Base-by-base conservation (phyloP, 1,284 basidiomycete species). In the Sporisorium reilianum region DNA sequence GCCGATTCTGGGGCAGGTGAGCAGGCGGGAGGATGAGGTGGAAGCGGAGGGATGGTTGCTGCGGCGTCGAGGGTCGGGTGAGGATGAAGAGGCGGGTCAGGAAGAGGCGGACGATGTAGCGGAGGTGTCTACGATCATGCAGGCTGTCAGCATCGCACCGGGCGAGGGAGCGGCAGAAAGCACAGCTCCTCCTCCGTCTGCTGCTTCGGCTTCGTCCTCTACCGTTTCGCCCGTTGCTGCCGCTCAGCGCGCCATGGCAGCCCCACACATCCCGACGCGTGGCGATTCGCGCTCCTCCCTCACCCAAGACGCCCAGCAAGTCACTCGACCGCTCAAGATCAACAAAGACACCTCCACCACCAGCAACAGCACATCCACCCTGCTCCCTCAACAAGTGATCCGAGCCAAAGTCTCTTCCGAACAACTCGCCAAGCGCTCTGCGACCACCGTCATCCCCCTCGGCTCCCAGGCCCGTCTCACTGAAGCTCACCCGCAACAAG, bases 71-170 rank as follows among this genome's bases (percentile, higher is more conserved):
- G 45, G 34, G 5, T 66, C 59, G 10, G 50, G 53, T 14, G 67
- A 60, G 11, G 60, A 59, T 11, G 63, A 58, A 12, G 46, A 44
- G 30, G 51, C 50, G 28, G 55, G 10, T 28, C 55, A 42, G 20
- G 69, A 67, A 14, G 67, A 74, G 20, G 65, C 52, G 3, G 59
- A 75, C 11, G 72, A 75, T 20, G 72, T 64, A 28, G 72, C 72
- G 2, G 72, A 75, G 32, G 72, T 75, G 3, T 66, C 66, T 16
- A 55, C 58, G 28, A 68, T 74, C 41, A 74, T 69, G 71, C 71
- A 74, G 32, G 52, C 61, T 16, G 64, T 72, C 23, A 52, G 52
- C 44, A 65, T 63, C 38, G 26, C 52, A 23, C 59, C 69, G 0
- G 28, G 26, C 23, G 40, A 28, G 18, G 20, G 48, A 50, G 20